Base-by-base conservation (phyloP, 1,284 basidiomycete genomes). In the Malassezia brasiliensis region DNA sequence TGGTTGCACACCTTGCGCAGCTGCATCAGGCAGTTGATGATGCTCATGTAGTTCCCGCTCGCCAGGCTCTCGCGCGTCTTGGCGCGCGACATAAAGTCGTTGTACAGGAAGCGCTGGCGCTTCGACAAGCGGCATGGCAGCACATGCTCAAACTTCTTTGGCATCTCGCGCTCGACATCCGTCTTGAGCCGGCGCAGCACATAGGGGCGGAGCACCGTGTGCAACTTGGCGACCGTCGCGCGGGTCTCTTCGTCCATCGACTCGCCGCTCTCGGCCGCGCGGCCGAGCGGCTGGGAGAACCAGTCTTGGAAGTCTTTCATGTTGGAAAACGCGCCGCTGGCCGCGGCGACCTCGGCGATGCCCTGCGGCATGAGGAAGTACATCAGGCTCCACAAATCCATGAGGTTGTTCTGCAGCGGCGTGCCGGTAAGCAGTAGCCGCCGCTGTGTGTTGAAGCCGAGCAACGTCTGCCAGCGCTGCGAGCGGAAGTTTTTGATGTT, bases 401-500 rank as follows among this genome's bases (percentile, higher is more conserved):
- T 94, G 44, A 96, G 77, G 62, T 96, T 96, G 72, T 96, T 96
- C 76, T 96, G 90, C 47, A 96, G 79, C 0, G 91, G 91, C 0
- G 91, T 96, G 1, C 90, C 90, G 0, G 90, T 96, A 48, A 96
- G 78, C 47, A 96, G 79, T 17, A 96, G 77, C 8, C 91, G 83
- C 30, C 88, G 83, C 67, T 88, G 86, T 4, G 90, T 88, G 48
- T 88, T 85, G 78, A 96, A 94, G 79, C 90, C 87, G n/a, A 96
- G 80, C 30, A 96, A 77, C 12, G 85, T 90, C 72, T 90, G 90
- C 91, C 91, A 96, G 45, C 91, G 83, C 76, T 96, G 90, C 0
- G 87, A 89, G 64, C 86, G 85, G 78, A 94, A 96, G 77, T 96
- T 96, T 78, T 96, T 96, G 83, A 96, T 94, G 83, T 96, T 93